A percentile compares a stretch with the other conserved stretches of the same genome.
Evolutionary conservation across 176 grass and related monocot species (phyloP).

Genomic region (Carex parvula): DNA sequence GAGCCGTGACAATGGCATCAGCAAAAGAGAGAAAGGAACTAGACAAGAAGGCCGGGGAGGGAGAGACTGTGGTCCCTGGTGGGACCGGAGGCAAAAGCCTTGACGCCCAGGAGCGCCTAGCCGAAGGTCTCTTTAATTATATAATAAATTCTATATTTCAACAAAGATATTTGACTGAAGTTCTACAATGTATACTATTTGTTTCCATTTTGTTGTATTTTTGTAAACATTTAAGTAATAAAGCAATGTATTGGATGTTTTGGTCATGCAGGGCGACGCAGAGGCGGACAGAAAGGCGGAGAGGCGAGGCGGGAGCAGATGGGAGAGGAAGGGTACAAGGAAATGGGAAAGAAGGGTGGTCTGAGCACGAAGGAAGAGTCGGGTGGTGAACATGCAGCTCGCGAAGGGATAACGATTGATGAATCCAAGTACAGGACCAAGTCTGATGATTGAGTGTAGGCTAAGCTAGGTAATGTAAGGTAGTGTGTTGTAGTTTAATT

Average conservation of each 20-base stretch:
- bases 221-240: background rate
- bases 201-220: no score
- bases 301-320: slow-evolving; percentile 29
- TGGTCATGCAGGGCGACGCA: slow-evolving; percentile 18
- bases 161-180: no score
- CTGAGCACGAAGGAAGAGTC: slow-evolving; percentile 33
- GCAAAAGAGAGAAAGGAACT: slow-evolving; percentile 31
- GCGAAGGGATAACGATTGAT: slow-evolving; percentile 36
- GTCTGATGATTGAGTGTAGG: background rate
- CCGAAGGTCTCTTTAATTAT: slow-evolving; percentile 17
- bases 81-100: slow-evolving; percentile 41
- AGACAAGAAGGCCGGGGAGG: slow-evolving; percentile 24
- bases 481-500: no score
- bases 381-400: slow-evolving; percentile 27
- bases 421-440: slow-evolving; percentile 28
- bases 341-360: slow-evolving; percentile 47
- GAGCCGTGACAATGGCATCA: background rate
- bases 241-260: no score
- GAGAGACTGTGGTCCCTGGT: slow-evolving; percentile 35
- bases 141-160: no score
- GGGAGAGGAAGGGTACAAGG: slow-evolving; percentile 28
- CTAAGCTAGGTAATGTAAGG: background rate
- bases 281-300: no score
- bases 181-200: no score
- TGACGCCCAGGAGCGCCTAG: slow-evolving; percentile 37